Evolutionary conservation across 2,329 filamentous ascomycete genomes (phyloP).

Genomic region (Nemania serpens): DNA sequence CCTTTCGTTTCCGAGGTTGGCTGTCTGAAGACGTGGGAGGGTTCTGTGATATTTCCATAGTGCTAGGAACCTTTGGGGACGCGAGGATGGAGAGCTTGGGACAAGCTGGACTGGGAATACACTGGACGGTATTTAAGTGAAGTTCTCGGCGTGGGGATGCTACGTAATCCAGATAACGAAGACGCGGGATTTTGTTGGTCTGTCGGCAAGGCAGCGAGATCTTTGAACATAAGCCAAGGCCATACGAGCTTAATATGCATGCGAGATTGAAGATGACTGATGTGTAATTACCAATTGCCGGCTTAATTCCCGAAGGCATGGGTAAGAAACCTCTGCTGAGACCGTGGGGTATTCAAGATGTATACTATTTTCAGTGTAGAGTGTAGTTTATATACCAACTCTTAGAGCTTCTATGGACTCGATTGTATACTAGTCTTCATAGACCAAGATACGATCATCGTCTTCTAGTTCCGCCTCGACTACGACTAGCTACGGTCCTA

Average conservation of each 20-base stretch:
- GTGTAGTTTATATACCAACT: no score
- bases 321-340: constrained; percentile 7
- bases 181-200: not conserved
- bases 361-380: constrained; percentile 5
- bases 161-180: not conserved
- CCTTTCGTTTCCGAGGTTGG: constrained; percentile 32
- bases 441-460: constrained; percentile 6
- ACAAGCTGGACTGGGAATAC: not conserved
- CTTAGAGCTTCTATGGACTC: constrained; percentile 5
- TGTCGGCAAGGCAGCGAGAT: constrained; percentile 17
- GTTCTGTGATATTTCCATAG: constrained; percentile 32
- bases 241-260: constrained; percentile 15
- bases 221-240: constrained; percentile 1
- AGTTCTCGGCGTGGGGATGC: not conserved
- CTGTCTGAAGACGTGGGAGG: constrained; percentile 17
- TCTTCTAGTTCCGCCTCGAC: not conserved
- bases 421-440: not conserved
- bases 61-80: constrained; percentile 15
- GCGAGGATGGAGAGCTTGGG: not conserved
- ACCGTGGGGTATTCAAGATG: constrained; percentile 6
- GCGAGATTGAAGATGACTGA: constrained; percentile 20
- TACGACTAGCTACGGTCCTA: no score
- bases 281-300: constrained; percentile 19
- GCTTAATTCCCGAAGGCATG: constrained; percentile 17
- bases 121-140: not conserved